Evolutionary conservation across 1,139 yeast species (phyloP).

Genomic region (Pichia sp.): DNA sequence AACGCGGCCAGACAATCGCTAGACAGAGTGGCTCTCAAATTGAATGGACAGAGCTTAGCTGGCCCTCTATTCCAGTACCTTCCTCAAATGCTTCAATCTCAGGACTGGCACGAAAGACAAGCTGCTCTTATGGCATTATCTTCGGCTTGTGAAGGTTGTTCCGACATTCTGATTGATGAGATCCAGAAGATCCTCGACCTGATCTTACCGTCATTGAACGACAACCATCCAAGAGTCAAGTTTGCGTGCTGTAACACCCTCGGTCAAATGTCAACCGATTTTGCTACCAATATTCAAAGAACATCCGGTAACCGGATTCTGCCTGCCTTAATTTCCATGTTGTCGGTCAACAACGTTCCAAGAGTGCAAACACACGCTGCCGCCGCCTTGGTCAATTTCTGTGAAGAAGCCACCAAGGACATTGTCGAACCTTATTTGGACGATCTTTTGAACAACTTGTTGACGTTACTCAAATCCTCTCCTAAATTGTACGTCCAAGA

Average conservation of each 20-base stretch:
- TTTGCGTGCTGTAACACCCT: constrained; percentile 95
- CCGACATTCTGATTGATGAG: constrained; percentile 77
- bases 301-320: constrained; percentile 71
- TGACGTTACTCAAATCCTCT: constrained; percentile 62
- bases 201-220: constrained; percentile 74
- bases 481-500: constrained; percentile 94
- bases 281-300: constrained; percentile 81
- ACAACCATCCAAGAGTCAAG: constrained; percentile 88
- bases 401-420: constrained; percentile 86
- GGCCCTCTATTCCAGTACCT: constrained; percentile 80
- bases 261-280: constrained; percentile 98
- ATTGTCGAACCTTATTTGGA: constrained; percentile 87
- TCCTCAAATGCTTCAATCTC: constrained; percentile 71
- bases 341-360: constrained; percentile 45
- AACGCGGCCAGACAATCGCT: constrained; percentile 91
- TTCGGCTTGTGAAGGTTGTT: constrained; percentile 96
- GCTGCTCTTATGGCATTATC: constrained; percentile 97
- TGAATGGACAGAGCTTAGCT: constrained; percentile 79
- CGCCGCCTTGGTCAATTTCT: constrained; percentile 92
- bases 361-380: constrained; percentile 98
- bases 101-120: constrained; percentile 89
- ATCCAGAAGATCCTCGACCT: constrained; percentile 75
- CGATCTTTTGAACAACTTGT: constrained; percentile 60
- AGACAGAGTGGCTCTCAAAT: constrained; percentile 77
- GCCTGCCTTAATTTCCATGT: constrained; percentile 81